Evolutionary conservation across 2,329 filamentous ascomycete genomes (phyloP), one percentile per base, ranked within the genome.

Genomic region (Fusarium euwallaceae): DNA sequence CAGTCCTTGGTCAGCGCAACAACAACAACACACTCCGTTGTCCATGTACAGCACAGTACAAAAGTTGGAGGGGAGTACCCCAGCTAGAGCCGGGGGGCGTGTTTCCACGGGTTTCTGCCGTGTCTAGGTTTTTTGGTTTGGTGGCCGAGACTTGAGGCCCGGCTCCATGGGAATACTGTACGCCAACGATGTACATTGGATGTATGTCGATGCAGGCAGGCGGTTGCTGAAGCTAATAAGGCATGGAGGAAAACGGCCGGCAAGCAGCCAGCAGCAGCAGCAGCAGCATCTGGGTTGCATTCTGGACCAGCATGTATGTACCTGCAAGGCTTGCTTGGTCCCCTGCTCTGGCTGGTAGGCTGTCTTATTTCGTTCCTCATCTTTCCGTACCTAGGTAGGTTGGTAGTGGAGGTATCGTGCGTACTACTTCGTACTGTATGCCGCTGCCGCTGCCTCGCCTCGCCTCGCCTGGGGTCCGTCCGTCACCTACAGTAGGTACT

Each of bases 31-130:
- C 34, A 14, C 48, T 51, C 45, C 16, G 17, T 24, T 51, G 45
- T 27, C 48, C 17, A 29, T n/a, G 27, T 53, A 53, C n/a, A 48
- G 29, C 29, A 63, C 36, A 32, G 22, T n/a, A 56, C 48, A n/a
- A 17, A 22, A 56, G 29, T 22, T 59, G 68, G 61, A 66, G 63
- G 59, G 72, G 66, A 70, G 29, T 66, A 66, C 64, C 64, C 61
- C 66, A 53, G 17, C 48, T 53, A n/a, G 27, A 24, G 27, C 48
- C 48, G 27, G 59, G 74, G 72, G 70, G 76, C 61, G 61, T 60
- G 71, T 66, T 78, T 78, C 77, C 66, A 78, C 70, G 68, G 63
- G 71, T 60, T 76, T 72, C 70, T 72, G 69, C 69, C 56, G 60
- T 61, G 32, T 69, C 61, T 63, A 60, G 61, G 72, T 75, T 55